Conservation (phyloP, 768 basidiomycete genomes). For the Cyclocybe cylindracea region DNA sequence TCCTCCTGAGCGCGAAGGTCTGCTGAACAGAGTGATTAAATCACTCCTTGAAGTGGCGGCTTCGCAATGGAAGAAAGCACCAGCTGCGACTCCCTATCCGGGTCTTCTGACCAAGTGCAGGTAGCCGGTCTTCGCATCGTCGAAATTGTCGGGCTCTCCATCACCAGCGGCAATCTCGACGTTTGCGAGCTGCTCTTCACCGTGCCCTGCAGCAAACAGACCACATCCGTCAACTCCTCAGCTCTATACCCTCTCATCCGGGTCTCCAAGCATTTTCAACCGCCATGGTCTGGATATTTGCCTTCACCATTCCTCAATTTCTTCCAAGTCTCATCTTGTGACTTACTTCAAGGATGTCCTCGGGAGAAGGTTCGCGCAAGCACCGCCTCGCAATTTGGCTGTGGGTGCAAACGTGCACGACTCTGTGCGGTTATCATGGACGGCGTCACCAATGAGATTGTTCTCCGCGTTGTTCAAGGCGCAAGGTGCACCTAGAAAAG, state of each 20-base stretch:
- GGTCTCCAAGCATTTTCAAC: slow-evolving; percentile 17
- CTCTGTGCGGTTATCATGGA: slow-evolving; percentile 28
- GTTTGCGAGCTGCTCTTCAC: slow-evolving; percentile 23
- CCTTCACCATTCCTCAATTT: slow-evolving; percentile 28
- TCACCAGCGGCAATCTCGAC: slow-evolving; percentile 17
- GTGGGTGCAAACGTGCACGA: slow-evolving; percentile 29
- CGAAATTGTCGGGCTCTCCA: slow-evolving; percentile 24
- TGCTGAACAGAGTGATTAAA: no score
- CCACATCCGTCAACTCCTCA: slow-evolving; percentile 17
- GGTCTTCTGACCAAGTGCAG: neutral
- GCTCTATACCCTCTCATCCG: slow-evolving; percentile 28
- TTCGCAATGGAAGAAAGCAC: slow-evolving; percentile 1
- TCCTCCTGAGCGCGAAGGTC: no score
- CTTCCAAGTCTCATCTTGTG: slow-evolving; percentile 29
- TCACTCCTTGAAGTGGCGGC: neutral
- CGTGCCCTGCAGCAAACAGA: slow-evolving; percentile 17
- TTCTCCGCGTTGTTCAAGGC: slow-evolving; percentile 19
- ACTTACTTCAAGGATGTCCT: slow-evolving; percentile 28
- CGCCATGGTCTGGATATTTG: slow-evolving; percentile 14
- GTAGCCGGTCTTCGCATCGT: slow-evolving; percentile 18
- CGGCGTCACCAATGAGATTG: slow-evolving; percentile 5
- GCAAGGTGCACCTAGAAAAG: slow-evolving; percentile 25
- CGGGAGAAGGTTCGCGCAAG: slow-evolving; percentile 15
- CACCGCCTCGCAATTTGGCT: slow-evolving; percentile 28
- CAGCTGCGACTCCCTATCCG: neutral